Conservation (phyloP, 139 green algal species). For the Chlorella sp. region DNA sequence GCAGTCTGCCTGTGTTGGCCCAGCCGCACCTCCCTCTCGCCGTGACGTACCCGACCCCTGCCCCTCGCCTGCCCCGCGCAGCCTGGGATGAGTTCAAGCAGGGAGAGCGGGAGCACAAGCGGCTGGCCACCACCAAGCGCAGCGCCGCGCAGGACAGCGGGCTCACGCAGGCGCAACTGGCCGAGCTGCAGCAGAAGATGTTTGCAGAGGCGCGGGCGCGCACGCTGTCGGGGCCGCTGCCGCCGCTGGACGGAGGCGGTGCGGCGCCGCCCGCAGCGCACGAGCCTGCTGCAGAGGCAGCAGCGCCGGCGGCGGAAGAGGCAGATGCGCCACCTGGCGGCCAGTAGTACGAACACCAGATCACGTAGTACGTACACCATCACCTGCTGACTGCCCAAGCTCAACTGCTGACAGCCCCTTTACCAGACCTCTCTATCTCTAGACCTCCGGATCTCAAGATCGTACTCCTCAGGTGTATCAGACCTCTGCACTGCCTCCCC, state of each 20-base stretch:
- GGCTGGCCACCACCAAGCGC: slow-evolving; percentile 9
- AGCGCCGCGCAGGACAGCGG: slow-evolving; percentile 13
- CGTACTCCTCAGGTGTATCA: too few relatives aligned
- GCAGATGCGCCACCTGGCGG: background rate
- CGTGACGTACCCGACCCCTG: background rate
- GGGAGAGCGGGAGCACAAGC: slow-evolving; percentile 27
- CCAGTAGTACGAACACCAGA: background rate
- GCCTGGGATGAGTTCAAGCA: slow-evolving; percentile 47
- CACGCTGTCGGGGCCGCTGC: slow-evolving; percentile 24
- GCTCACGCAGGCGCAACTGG: slow-evolving; percentile 41
- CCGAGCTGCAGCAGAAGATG: slow-evolving; percentile 51
- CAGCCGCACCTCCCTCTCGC: background rate
- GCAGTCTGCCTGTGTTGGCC: background rate
- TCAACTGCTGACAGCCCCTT: too few relatives aligned
- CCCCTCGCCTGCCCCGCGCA: background rate
- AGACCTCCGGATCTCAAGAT: too few relatives aligned
- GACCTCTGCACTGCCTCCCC: too few relatives aligned
- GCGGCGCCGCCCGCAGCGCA: background rate
- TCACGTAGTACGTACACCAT: background rate
- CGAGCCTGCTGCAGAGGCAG: background rate
- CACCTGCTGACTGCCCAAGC: too few relatives aligned
- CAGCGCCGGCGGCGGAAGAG: background rate
- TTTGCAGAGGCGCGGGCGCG: slow-evolving; percentile 41
- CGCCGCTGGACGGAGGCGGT: background rate
- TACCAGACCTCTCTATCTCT: too few relatives aligned